A percentile compares a stretch with the other conserved stretches of the same genome.
Conservation (phyloP, 2,329 filamentous ascomycete species). For the Plectosphaerella cucumerina region DNA sequence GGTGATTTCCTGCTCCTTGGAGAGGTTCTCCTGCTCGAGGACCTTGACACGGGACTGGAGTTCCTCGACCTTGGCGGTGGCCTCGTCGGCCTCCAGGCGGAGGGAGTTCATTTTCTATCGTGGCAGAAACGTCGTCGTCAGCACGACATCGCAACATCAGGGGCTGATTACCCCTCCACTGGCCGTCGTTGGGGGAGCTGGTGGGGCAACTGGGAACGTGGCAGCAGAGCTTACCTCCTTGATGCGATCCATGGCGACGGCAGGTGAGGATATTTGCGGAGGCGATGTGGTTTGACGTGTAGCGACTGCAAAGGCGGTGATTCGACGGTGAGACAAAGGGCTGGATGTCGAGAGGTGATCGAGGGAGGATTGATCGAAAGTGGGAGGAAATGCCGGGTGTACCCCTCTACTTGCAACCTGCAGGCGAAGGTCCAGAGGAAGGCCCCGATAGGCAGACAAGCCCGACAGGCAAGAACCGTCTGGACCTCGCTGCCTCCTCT, state of each 20-base stretch:
- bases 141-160: constrained; percentile 9
- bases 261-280: constrained; percentile 12
- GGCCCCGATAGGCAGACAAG: constrained; percentile 2
- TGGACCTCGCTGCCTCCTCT: neutral
- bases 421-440: neutral
- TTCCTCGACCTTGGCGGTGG: constrained; percentile 77
- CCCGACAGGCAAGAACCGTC: neutral
- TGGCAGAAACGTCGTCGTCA: constrained; percentile 8
- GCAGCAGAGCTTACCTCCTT: constrained; percentile 67
- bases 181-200: constrained; percentile 10
- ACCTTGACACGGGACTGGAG: constrained; percentile 81
- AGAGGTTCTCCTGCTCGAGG: constrained; percentile 90
- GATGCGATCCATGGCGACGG: constrained; percentile 70
- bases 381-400: constrained; percentile 18
- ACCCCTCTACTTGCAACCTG: constrained; percentile 36
- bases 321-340: constrained; percentile 17
- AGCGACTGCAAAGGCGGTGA: constrained; percentile 18
- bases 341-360: neutral
- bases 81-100: constrained; percentile 89
- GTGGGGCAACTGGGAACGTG: constrained; percentile 23
- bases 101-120: constrained; percentile 88
- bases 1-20: constrained; percentile 97
- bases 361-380: neutral
- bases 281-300: constrained; percentile 18
- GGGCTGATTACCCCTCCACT: constrained; percentile 15